Conservation (phyloP, 768 basidiomycete genomes). For the Phaeotremella skinneri region DNA sequence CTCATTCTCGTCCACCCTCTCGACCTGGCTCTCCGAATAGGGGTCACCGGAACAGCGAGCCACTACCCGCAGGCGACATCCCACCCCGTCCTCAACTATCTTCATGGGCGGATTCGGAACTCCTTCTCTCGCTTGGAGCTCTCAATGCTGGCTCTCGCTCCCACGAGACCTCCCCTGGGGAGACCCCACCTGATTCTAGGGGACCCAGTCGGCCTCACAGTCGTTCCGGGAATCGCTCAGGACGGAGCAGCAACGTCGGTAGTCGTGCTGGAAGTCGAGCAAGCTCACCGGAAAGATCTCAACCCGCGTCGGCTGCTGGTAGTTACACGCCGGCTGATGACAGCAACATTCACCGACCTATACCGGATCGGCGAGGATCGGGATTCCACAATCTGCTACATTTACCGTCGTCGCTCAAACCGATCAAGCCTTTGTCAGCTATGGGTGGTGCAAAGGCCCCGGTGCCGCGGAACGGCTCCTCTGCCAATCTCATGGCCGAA, state of each 20-base stretch:
- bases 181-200: conserved; percentile 49
- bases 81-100: conserved; percentile 46
- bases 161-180: conserved; percentile 36
- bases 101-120: conserved; percentile 82
- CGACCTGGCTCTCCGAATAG: conserved; percentile 32
- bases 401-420: conserved; percentile 39
- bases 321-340: conserved; percentile 11
- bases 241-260: conserved; percentile 43
- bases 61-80: conserved; percentile 27
- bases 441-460: conserved; percentile 21
- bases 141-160: conserved; percentile 40
- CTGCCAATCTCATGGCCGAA: conserved; percentile 23
- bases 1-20: conserved; percentile 34
- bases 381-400: conserved; percentile 41
- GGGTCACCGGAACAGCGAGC: conserved; percentile 13
- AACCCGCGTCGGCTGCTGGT: conserved; percentile 9
- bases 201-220: conserved; percentile 48
- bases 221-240: conserved; percentile 41
- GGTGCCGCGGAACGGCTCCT: conserved; percentile 40
- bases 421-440: conserved; percentile 40
- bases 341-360: conserved; percentile 42
- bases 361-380: conserved; percentile 43
- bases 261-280: conserved; percentile 56
- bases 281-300: conserved; percentile 62
- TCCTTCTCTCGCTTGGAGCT: conserved; percentile 64